These are phyloP conservation scores for Lactarius hengduanensis DNA, from an alignment of 768 basidiomycete genomes.

Conservation along the genomic window DNA sequence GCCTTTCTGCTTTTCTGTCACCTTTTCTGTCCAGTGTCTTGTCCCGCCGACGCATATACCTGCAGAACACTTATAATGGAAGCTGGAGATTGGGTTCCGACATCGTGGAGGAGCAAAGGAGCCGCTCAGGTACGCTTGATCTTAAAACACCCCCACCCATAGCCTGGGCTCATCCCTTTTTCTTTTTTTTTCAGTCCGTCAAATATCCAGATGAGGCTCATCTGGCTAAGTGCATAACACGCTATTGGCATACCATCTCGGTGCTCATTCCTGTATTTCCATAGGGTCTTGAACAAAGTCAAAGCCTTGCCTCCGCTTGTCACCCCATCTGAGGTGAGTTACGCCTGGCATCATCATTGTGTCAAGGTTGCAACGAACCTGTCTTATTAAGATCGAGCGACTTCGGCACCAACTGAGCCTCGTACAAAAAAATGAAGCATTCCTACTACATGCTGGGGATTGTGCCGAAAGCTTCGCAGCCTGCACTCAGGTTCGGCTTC, in stretches of 20 bases:
- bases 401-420: slow-evolving; percentile 75
- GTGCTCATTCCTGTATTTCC: not conserved
- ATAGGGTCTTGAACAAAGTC: slow-evolving; percentile 78
- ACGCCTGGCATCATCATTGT: slow-evolving; percentile 25
- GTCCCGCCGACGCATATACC: not conserved
- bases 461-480: slow-evolving; percentile 96
- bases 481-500: slow-evolving; percentile 67
- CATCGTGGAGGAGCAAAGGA: slow-evolving; percentile 76
- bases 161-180: not conserved
- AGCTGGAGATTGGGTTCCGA: slow-evolving; percentile 58
- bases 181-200: slow-evolving; percentile 35
- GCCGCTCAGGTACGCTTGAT: slow-evolving; percentile 64
- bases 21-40: not conserved
- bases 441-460: slow-evolving; percentile 95
- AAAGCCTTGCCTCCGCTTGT: slow-evolving; percentile 83
- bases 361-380: slow-evolving; percentile 8
- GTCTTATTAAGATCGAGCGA: slow-evolving; percentile 62
- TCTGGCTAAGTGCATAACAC: slow-evolving; percentile 29
- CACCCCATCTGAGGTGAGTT: slow-evolving; percentile 79
- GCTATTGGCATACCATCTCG: not conserved
- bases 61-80: not conserved
- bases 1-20: not conserved
- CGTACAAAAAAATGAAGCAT: slow-evolving; percentile 85
- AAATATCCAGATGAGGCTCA: slow-evolving; percentile 41
- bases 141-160: not conserved